Base-by-base conservation (phyloP, 2,329 filamentous ascomycete genomes). In the Phyllosticta capitalensis region DNA sequence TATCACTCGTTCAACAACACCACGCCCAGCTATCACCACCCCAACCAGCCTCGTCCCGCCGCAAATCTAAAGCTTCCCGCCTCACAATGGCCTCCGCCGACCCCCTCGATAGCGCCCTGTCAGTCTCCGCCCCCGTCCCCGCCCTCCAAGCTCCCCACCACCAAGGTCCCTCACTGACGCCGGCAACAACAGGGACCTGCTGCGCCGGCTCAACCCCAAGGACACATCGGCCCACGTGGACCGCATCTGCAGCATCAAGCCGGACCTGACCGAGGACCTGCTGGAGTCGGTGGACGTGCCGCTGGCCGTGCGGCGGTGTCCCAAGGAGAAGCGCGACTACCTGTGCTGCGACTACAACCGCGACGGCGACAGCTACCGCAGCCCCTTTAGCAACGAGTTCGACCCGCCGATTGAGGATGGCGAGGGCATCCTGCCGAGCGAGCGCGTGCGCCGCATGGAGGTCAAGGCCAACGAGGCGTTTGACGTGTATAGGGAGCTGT, bases 311-410 rank as follows among this genome's bases (percentile, higher is more conserved):
- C 86, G 88, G 67, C 88, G 89, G 65, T 97, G 94, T 81, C 84
- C 85, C 67, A 89, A 92, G 76, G 88, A 90, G 30, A 90, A 91
- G 67, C 89, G 92, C 66, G 94, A 97, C 77, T 99, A 96, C 79
- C 85, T 99, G 56, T 88, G 96, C 69, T 99, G 94, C 81, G 94
- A 99, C 82, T 99, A 99, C 83, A 99, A 99, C 82, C 92, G 94
- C 65, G 94, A 99, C 76, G 94, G 94, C 63, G 92, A 96, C 78
- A 95, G 89, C 76, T 96, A 96, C 82, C 88, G 94, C 63, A 95
- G 90, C 65, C 94, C 94, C n/a, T 99, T 94, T 94, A 94, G 88
- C 77, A 97, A 97, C 77, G 89, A 96, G 76, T 99, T 99, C 74
- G 91, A 97, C 72, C 94, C 92, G 19, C 88, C 91, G 14, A 82